A percentile compares a stretch with the other conserved stretches of the same genome.
Evolutionary conservation across 768 basidiomycete species (phyloP).

Genomic region (Hysterangium stoloniferum): DNA sequence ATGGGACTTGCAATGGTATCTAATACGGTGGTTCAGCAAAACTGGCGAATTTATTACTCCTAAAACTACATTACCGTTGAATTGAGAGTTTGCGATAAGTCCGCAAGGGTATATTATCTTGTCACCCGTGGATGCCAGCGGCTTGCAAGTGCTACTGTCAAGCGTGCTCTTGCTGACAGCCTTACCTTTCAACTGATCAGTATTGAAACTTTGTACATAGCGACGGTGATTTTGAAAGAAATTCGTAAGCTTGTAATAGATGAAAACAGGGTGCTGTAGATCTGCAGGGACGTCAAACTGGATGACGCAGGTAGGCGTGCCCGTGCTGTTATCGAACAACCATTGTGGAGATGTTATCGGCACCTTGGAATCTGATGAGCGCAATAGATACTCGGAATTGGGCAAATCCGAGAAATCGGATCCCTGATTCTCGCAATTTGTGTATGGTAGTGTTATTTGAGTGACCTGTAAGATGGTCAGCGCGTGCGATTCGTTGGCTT

Average conservation of each 20-base stretch:
- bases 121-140: slow-evolving; percentile 43
- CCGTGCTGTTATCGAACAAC: slow-evolving; percentile 47
- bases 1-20: slow-evolving; percentile 72
- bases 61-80: slow-evolving; percentile 65
- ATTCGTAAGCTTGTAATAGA: slow-evolving; percentile 96
- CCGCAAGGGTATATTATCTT: slow-evolving; percentile 89
- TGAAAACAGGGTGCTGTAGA: slow-evolving; percentile 64
- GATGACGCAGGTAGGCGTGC: slow-evolving; percentile 60
- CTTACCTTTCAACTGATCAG: slow-evolving; percentile 78
- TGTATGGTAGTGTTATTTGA: slow-evolving; percentile 94
- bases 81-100: slow-evolving; percentile 92
- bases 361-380: slow-evolving; percentile 46
- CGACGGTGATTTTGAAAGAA: slow-evolving; percentile 98
- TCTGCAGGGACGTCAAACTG: slow-evolving; percentile 78
- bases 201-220: slow-evolving; percentile 87
- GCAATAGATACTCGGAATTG: slow-evolving; percentile 58
- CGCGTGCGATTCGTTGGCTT: not conserved
- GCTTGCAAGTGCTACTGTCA: slow-evolving; percentile 80
- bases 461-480: slow-evolving; percentile 52
- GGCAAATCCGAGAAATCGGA: slow-evolving; percentile 48
- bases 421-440: slow-evolving; percentile 69
- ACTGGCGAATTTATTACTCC: not conserved
- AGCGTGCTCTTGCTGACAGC: slow-evolving; percentile 40
- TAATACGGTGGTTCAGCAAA: slow-evolving; percentile 24
- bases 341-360: slow-evolving; percentile 54